Evolutionary conservation across 2,329 filamentous ascomycete species (phyloP), one percentile per base, ranked within the genome.

Genomic region (Corinectria fuckeliana): DNA sequence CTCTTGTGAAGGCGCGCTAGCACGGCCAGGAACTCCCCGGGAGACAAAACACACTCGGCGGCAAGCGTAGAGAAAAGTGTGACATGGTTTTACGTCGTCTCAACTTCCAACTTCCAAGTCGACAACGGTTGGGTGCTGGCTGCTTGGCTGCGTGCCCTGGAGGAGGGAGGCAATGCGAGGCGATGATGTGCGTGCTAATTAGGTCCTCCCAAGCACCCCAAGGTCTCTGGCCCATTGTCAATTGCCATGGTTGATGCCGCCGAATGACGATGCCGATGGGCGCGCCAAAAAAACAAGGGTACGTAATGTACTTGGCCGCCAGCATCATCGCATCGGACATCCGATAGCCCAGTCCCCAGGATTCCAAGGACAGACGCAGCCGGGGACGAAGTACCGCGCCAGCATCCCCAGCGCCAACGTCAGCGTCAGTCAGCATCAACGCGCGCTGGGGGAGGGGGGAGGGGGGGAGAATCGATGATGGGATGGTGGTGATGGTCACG

Each of bases 361-460:
- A 47, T 44, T 48, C 7, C 48, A 45, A 18, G 49, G 39, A 48
- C 48, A 47, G 49, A 26, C 55, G 34, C 49, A 14, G 18, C 32
- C 42, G 48, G 34, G 21, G 36, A 32, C 47, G 26, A 63, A 56
- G 51, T 50, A 58, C 60, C 51, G 57, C 62, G 60, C 60, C 56
- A 62, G 38, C 42, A 65, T 50, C 56, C 34, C 51, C 58, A 56
- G 51, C 56, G 62, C 59, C 66, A 69, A 60, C 63, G 58, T 64
- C 58, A 56, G 60, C 60, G 56, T 60, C 62, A 64, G 63, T 63
- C 65, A 61, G 63, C 61, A 63, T 66, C 65, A 67, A 60, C 66
- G 57, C 50, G 50, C 54, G 56, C 38, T 28, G 41, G 44, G 10
- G n/a, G n/a, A n/a, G n/a, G n/a, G n/a, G n/a, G n/a, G n/a, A n/a